Percentiles rank a stretch among this genome's conserved stretches.
phyloP scores from a whole-genome alignment of 2,329 filamentous ascomycete genomes.

The Monosporascus sp. region DNA sequence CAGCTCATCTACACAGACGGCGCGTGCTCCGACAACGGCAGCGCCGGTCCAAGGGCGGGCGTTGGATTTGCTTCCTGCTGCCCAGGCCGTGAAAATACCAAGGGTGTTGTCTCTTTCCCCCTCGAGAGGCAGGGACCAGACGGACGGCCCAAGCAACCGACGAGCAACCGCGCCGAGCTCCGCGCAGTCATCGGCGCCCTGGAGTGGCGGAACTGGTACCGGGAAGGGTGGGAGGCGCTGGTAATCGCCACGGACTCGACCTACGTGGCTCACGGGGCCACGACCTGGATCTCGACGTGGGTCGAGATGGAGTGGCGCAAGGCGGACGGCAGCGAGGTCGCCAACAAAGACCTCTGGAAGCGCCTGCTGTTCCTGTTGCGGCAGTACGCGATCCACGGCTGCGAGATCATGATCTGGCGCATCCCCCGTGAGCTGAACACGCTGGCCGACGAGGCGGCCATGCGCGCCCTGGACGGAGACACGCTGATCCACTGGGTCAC shows the following conservation, averaged over 20 bases:
- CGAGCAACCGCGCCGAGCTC: conserved; percentile 42
- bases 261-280: conserved; percentile 4
- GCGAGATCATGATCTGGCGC: conserved; percentile 2
- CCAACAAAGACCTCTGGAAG: conserved; percentile 1
- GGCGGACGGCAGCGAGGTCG: not conserved
- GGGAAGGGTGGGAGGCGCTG: conserved; percentile 6
- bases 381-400: conserved; percentile 1
- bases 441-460: not conserved
- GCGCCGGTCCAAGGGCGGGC: conserved; percentile 2
- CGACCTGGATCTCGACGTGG: conserved; percentile 1
- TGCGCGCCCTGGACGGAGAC: not conserved
- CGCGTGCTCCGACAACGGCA: not conserved
- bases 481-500: not conserved
- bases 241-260: conserved; percentile 4
- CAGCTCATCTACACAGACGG: not conserved
- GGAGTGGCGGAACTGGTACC: conserved; percentile 16
- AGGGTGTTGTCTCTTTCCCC: conserved; percentile 22
- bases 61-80: conserved; percentile 17
- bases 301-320: not conserved
- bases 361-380: not conserved
- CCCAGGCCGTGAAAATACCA: conserved; percentile 1
- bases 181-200: conserved; percentile 38
- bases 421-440: not conserved
- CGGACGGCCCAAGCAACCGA: conserved; percentile 24
- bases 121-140: conserved; percentile 32